phyloP scores from a whole-genome alignment of 352 stramenopile genomes.

The Pythium rishiriense region DNA sequence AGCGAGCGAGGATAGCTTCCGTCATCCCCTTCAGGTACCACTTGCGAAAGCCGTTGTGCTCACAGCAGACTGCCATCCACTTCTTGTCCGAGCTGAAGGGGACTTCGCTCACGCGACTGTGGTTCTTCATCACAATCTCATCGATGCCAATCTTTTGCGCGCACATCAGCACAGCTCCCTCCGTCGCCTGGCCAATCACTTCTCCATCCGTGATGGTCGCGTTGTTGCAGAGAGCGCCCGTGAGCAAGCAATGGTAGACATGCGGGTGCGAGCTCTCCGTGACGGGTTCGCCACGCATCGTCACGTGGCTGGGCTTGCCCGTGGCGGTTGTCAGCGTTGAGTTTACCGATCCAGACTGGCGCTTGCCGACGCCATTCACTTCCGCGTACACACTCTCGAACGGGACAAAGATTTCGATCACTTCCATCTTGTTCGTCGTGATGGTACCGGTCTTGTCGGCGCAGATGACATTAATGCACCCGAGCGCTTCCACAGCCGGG shows the following conservation, averaged over 20 bases:
- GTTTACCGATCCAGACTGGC: neutral
- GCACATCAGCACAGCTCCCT: slow-evolving; percentile 71
- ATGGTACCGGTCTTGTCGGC: slow-evolving; percentile 96
- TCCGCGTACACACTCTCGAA: slow-evolving; percentile 74
- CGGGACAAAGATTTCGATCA: slow-evolving; percentile 81
- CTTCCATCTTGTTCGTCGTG: slow-evolving; percentile 89
- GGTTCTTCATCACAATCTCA: slow-evolving; percentile 37
- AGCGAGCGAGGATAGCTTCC: slow-evolving; percentile 72
- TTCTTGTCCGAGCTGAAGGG: slow-evolving; percentile 97
- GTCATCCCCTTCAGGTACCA: slow-evolving; percentile 87
- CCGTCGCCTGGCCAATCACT: slow-evolving; percentile 80
- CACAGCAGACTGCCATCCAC: slow-evolving; percentile 94
- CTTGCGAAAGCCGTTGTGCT: slow-evolving; percentile 49
- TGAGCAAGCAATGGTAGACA: slow-evolving; percentile 74
- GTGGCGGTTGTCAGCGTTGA: slow-evolving; percentile 5
- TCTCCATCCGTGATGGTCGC: slow-evolving; percentile 63
- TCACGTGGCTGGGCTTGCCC: slow-evolving; percentile 36
- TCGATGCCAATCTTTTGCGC: slow-evolving; percentile 69
- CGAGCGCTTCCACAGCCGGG: slow-evolving; percentile 80
- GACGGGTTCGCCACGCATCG: slow-evolving; percentile 60
- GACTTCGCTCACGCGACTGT: slow-evolving; percentile 88
- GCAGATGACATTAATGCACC: slow-evolving; percentile 92
- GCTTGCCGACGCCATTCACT: slow-evolving; percentile 57
- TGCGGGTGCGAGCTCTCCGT: slow-evolving; percentile 63
- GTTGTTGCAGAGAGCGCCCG: slow-evolving; percentile 81